Evolutionary conservation across 345 rosid genomes (phyloP).

Genomic region (Draba incana): DNA sequence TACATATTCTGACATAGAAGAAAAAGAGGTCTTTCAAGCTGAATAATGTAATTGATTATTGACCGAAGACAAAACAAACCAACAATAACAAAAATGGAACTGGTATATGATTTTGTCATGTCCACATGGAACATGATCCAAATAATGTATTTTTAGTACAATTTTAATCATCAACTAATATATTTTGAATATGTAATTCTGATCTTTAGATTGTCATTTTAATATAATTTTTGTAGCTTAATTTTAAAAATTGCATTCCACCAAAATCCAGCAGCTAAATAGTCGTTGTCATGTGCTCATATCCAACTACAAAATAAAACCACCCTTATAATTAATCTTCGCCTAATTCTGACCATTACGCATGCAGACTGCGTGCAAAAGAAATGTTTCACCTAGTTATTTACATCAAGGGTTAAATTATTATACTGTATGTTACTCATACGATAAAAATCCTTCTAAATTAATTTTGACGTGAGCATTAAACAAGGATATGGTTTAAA

Average conservation of each 20-base stretch:
- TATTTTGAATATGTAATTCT: neutral
- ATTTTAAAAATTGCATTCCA: neutral
- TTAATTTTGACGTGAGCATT: neutral
- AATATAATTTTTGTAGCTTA: neutral
- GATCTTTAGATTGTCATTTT: neutral
- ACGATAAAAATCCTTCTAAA: neutral
- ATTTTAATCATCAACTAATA: too few species aligned
- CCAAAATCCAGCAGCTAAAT: slow-evolving; percentile 5
- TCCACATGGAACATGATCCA: neutral
- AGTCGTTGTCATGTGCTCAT: slow-evolving; percentile 23
- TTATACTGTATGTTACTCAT: neutral
- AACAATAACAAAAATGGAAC: neutral
- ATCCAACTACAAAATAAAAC: slow-evolving; percentile 16
- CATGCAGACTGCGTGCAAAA: neutral
- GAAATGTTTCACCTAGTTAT: neutral
- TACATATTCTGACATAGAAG: too few species aligned
- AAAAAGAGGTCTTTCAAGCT: neutral
- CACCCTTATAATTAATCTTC: slow-evolving; percentile 1
- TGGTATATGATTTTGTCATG: neutral
- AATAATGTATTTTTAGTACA: neutral
- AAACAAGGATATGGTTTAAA: neutral
- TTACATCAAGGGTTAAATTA: neutral
- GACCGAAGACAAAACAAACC: neutral
- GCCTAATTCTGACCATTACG: slow-evolving; percentile 11
- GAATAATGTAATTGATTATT: neutral